These are phyloP conservation scores for Petunia hybrid DNA, from an alignment of 305 asterid species.

Conservation along the genomic window DNA sequence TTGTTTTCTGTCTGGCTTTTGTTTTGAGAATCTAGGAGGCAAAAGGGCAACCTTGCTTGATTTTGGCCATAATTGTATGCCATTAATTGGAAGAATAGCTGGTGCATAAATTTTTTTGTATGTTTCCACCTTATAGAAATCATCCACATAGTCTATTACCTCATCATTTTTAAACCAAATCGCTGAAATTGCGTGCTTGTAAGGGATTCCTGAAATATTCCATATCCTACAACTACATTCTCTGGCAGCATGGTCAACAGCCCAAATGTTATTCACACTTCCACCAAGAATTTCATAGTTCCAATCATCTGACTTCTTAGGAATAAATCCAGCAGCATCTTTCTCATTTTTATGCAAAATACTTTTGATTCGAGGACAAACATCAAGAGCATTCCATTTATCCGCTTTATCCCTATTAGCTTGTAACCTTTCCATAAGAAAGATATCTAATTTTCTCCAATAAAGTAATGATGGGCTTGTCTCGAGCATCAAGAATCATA, in stretches of 20 bases:
- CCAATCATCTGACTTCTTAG: background rate
- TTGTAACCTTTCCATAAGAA: background rate
- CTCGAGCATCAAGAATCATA: background rate
- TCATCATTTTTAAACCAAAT: background rate
- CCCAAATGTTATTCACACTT: background rate
- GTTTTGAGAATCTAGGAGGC: background rate
- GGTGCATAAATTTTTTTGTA: background rate
- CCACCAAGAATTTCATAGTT: background rate
- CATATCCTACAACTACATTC: background rate
- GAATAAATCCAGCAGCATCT: background rate
- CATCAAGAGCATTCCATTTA: background rate
- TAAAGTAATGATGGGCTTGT: background rate
- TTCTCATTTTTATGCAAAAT: background rate
- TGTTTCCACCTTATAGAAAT: background rate
- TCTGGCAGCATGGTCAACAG: background rate
- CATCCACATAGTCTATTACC: background rate
- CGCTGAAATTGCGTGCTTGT: background rate
- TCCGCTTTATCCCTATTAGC: background rate
- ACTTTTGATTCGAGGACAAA: background rate
- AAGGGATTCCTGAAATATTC: background rate
- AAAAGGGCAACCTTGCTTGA: background rate
- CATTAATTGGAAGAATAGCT: background rate
- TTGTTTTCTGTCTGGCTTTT: background rate
- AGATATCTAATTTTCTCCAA: background rate
- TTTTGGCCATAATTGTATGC: background rate